A percentile compares a stretch with the other conserved stretches of the same genome.
Conservation (phyloP, 768 basidiomycete genomes). For the Suillus subaureus region DNA sequence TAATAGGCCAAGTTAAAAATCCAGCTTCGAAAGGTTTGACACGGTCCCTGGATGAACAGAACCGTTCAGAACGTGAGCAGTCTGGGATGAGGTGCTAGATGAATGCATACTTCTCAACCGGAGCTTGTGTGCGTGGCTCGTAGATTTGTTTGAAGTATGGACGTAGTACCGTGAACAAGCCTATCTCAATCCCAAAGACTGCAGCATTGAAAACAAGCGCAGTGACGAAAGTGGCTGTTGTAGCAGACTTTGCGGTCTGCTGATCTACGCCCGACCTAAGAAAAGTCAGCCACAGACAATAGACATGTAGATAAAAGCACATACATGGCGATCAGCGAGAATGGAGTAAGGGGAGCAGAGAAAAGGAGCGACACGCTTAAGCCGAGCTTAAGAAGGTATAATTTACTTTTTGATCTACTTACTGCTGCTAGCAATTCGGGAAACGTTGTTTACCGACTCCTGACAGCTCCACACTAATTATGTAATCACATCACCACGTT, state of each 20-base stretch:
- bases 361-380: neutral
- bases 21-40: constrained; percentile 50
- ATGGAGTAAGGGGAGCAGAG: neutral
- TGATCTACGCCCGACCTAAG: constrained; percentile 42
- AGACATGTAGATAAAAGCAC: constrained; percentile 13
- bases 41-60: constrained; percentile 51
- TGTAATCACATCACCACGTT: neutral
- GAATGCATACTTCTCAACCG: constrained; percentile 42
- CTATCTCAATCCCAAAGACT: constrained; percentile 72
- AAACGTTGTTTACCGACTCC: neutral
- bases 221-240: constrained; percentile 79
- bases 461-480: neutral
- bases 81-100: neutral
- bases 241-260: constrained; percentile 51
- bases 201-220: constrained; percentile 82
- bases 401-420: neutral
- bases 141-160: constrained; percentile 88
- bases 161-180: constrained; percentile 78
- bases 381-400: neutral
- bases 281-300: neutral
- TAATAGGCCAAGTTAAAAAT: constrained; percentile 66
- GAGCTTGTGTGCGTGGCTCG: constrained; percentile 79
- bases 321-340: constrained; percentile 17
- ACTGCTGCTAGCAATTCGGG: neutral
- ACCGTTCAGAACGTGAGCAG: too few relatives aligned